Percentiles rank a stretch among this genome's conserved stretches.
Conservation (phyloP, 192 early-diverging fungal genomes). For the Kickxella alabastrina region DNA sequence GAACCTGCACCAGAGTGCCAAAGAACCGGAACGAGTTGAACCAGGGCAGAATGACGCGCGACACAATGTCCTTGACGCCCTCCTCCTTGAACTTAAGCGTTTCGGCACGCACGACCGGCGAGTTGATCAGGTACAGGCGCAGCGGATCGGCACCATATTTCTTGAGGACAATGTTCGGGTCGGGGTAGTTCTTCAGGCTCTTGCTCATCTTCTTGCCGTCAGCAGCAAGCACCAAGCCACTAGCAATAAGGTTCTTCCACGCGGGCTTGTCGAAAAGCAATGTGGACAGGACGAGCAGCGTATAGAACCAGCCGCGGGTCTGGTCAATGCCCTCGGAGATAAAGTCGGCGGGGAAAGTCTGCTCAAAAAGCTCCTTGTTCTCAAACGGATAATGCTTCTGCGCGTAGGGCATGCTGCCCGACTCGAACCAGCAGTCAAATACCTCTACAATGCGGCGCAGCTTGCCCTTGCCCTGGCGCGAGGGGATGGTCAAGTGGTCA, state of each 20-base stretch:
- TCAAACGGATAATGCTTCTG: slow-evolving; percentile 99
- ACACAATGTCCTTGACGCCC: slow-evolving; percentile 91
- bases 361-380: slow-evolving; percentile 83
- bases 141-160: slow-evolving; percentile 93
- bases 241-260: slow-evolving; percentile 97
- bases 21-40: slow-evolving; percentile 99
- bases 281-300: slow-evolving; percentile 92
- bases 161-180: slow-evolving; percentile 77
- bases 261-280: slow-evolving; percentile 93
- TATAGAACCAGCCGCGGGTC: slow-evolving; percentile 99
- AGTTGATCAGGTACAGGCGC: slow-evolving; percentile 94
- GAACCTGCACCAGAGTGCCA: slow-evolving; percentile 77
- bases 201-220: slow-evolving; percentile 99
- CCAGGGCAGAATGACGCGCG: slow-evolving; percentile 96
- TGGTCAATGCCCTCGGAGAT: slow-evolving; percentile 99
- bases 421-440: slow-evolving; percentile 99
- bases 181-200: slow-evolving; percentile 97
- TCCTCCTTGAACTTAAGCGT: slow-evolving; percentile 94
- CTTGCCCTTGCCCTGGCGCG: slow-evolving; percentile 77
- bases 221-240: slow-evolving; percentile 90
- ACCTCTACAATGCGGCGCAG: slow-evolving; percentile 91
- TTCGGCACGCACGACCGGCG: slow-evolving; percentile 95
- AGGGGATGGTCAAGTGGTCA: slow-evolving; percentile 95
- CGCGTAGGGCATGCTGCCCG: slow-evolving; percentile 98
- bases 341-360: slow-evolving; percentile 96